These are phyloP conservation scores for Suillus tomentosus DNA, from an alignment of 768 basidiomycete genomes.

Conservation along the genomic window DNA sequence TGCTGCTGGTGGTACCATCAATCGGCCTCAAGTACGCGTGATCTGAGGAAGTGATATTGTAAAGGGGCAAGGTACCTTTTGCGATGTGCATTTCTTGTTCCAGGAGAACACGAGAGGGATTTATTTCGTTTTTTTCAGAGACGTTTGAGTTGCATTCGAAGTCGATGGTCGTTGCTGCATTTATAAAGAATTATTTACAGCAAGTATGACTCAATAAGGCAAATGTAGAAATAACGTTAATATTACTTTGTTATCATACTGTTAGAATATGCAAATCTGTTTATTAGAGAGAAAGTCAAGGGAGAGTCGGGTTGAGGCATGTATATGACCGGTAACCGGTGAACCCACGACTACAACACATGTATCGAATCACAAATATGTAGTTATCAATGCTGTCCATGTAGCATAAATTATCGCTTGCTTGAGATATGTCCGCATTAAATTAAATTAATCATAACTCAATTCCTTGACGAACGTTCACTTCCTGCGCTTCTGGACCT, in stretches of 20 bases:
- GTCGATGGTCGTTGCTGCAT: background rate
- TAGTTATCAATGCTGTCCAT: background rate
- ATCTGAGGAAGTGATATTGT: background rate
- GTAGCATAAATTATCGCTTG: background rate
- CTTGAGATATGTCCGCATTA: background rate
- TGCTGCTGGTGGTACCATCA: too few species aligned
- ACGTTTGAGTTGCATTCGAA: background rate
- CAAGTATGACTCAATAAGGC: background rate
- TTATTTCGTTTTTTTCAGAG: background rate
- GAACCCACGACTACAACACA: background rate
- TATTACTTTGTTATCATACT: too few species aligned
- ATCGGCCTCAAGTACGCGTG: too few species aligned
- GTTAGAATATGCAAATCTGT: background rate
- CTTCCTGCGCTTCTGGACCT: slow-evolving; percentile 20
- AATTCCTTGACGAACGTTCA: slow-evolving; percentile 21
- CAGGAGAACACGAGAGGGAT: background rate
- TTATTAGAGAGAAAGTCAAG: background rate
- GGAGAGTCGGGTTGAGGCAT: background rate
- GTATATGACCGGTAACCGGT: background rate
- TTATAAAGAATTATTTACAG: background rate
- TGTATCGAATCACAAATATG: background rate
- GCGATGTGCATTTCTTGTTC: background rate
- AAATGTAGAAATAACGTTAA: background rate
- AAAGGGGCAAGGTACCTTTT: background rate
- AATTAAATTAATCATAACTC: slow-evolving; percentile 11